Base-by-base conservation (phyloP, 495 filamentous ascomycete genomes). In the Penicillium simplicissimum region DNA sequence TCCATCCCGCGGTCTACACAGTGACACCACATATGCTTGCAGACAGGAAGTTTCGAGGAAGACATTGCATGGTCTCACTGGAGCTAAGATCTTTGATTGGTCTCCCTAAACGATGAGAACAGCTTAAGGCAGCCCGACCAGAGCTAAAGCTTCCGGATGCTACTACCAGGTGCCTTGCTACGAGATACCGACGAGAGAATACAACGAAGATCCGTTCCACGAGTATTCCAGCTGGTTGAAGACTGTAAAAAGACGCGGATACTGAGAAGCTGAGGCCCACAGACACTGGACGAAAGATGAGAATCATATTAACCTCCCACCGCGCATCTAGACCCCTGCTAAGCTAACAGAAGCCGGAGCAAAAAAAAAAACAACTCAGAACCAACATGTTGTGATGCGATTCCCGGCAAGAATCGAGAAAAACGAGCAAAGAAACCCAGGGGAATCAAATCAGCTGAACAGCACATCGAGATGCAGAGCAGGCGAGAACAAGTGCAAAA, bases 271-370 rank as follows among this genome's bases (percentile, higher is more conserved):
- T 55, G 34, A 55, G 47, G 37, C 9, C 9, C 8, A 56, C 23
- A 37, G 43, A 23, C 23, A 1, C 3, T 3, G 4, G 8, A 49
- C 3, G 35, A 61, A 35, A 55, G 58, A 3, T 23, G 59, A 55
- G 59, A 51, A 58, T 54, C 57, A 61, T 36, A 62, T 36, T 60
- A 65, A 36, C 67, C 67, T 56, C 61, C 69, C 61, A 67, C 52
- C 34, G 55, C 59, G 63, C 63, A 69, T 74, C 71, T 74, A 71
- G 57, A 60, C 45, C 42, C 40, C 28, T 59, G 57, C 61, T 15
- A 62, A 53, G 57, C 61, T 15, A 62, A 53, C 14, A 42, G 33
- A 52, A 36, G 55, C 59, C 33, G 60, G 51, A 54, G 23, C n/a
- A n/a, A n/a, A n/a, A n/a, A n/a, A n/a, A n/a, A 43, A 54, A 52